These are phyloP conservation scores for Ananas comosus DNA, from an alignment of 176 grass and related monocot genomes.

Conservation along the genomic window DNA sequence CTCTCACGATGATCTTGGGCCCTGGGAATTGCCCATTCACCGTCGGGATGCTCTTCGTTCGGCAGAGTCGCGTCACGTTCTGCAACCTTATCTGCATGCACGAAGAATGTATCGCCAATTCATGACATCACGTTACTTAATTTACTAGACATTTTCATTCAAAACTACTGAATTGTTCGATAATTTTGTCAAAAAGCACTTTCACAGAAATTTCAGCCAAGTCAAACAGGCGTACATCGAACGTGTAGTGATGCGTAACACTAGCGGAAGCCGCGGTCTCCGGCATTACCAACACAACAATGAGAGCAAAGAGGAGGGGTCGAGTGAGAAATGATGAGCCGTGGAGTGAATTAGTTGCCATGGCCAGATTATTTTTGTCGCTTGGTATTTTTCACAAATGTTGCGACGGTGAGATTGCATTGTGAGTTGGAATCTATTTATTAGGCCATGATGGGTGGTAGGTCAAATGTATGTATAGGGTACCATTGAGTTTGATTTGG, in stretches of 20 bases:
- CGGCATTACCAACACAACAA: slow-evolving; percentile 37
- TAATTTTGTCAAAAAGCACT: neutral
- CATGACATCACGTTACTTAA: neutral
- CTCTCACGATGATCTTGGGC: slow-evolving; percentile 38
- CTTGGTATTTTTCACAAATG: slow-evolving; percentile 19
- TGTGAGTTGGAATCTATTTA: slow-evolving; percentile 29
- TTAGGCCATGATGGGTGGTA: slow-evolving; percentile 24
- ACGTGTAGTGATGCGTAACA: slow-evolving; percentile 50
- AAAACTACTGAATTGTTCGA: neutral
- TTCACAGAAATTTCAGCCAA: neutral
- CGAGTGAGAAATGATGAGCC: slow-evolving; percentile 11
- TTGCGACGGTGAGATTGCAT: slow-evolving; percentile 7
- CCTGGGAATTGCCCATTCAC: slow-evolving; percentile 79
- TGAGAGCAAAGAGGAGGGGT: slow-evolving; percentile 17
- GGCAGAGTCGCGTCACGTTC: slow-evolving; percentile 62
- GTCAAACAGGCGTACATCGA: slow-evolving; percentile 34
- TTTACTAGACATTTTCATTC: neutral
- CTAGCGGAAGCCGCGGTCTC: slow-evolving; percentile 8
- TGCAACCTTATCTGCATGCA: slow-evolving; percentile 40
- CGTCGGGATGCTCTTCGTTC: slow-evolving; percentile 63
- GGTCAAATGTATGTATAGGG: slow-evolving; percentile 18
- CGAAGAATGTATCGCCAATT: too few species aligned
- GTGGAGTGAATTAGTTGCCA: slow-evolving; percentile 3
- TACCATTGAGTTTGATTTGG: slow-evolving; percentile 47
- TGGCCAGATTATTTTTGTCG: neutral